phyloP scores from a whole-genome alignment of 768 basidiomycete species.

The Lentinula sp. region DNA sequence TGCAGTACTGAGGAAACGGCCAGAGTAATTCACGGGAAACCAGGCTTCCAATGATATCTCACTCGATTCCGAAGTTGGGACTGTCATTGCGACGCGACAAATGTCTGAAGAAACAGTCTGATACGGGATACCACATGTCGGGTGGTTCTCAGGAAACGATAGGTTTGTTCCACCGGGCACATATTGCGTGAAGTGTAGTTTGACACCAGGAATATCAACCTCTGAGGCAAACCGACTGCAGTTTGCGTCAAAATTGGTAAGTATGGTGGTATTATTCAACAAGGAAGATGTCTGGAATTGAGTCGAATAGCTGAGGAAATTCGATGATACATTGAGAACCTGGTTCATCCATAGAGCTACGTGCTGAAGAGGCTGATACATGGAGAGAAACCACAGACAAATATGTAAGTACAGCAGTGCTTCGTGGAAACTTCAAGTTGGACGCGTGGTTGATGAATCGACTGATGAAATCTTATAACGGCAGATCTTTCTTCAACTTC shows the following conservation, averaged over 20 bases:
- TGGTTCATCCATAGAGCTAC: neutral
- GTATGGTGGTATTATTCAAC: neutral
- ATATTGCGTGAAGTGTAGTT: neutral
- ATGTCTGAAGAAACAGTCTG: neutral
- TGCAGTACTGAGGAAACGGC: conserved; percentile 7
- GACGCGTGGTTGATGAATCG: too few relatives aligned
- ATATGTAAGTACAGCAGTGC: too few relatives aligned
- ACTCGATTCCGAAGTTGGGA: conserved; percentile 7
- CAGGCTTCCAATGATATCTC: conserved; percentile 10
- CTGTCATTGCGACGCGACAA: conserved; percentile 8
- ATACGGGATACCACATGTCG: neutral
- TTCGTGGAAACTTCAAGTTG: too few relatives aligned
- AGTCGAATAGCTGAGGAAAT: neutral
- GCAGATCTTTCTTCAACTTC: too few relatives aligned
- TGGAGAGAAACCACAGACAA: neutral
- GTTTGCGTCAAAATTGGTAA: neutral
- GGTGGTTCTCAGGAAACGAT: neutral
- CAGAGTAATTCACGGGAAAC: conserved; percentile 9
- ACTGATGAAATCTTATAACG: too few relatives aligned
- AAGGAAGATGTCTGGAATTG: neutral
- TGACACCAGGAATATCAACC: neutral
- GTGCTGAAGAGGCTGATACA: neutral
- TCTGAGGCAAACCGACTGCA: neutral
- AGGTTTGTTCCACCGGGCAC: neutral
- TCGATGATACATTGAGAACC: neutral